Percentiles rank a stretch among this genome's conserved stretches.
Conservation (phyloP, 2,329 filamentous ascomycete genomes). For the Emmonsiellopsis sp. region DNA sequence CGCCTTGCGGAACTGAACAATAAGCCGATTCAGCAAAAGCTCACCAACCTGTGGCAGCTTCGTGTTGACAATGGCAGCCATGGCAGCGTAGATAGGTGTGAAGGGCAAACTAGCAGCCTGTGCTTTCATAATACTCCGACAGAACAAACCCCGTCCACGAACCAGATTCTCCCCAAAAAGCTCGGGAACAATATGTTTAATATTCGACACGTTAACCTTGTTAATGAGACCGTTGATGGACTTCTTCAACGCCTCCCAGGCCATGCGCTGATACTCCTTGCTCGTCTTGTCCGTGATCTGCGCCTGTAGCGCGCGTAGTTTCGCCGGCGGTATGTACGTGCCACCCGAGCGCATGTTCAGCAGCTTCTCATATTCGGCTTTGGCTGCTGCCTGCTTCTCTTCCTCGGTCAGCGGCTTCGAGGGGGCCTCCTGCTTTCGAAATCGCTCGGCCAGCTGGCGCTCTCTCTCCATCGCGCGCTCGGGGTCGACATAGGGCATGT, state of each 20-base stretch:
- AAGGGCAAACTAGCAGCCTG: conserved; percentile 93
- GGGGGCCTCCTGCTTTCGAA: conserved; percentile 37
- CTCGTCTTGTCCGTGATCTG: conserved; percentile 94
- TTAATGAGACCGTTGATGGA: conserved; percentile 98
- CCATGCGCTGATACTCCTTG: conserved; percentile 98
- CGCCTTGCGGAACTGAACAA: conserved; percentile 89
- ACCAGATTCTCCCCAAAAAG: conserved; percentile 91
- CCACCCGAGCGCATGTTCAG: conserved; percentile 88
- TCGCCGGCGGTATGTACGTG: conserved; percentile 89
- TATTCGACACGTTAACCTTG: conserved; percentile 97
- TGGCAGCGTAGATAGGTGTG: conserved; percentile 90
- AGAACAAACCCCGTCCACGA: conserved; percentile 84
- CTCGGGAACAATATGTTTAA: conserved; percentile 94
- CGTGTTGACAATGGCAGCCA: conserved; percentile 94
- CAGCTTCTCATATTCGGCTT: conserved; percentile 88
- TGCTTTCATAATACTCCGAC: conserved; percentile 95
- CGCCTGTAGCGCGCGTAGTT: conserved; percentile 81
- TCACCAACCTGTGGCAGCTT: conserved; percentile 94
- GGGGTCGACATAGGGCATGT: conserved; percentile 41
- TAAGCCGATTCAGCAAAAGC: conserved; percentile 70
- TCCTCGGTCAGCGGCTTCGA: conserved; percentile 57
- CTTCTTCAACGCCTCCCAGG: conserved; percentile 98
- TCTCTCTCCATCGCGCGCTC: conserved; percentile 41
- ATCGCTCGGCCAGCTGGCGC: conserved; percentile 42
- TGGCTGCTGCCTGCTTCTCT: conserved; percentile 77